Percentiles rank a stretch among this genome's conserved stretches.
Conservation (phyloP, 169 alveolate species). For the Eimeria mitis region DNA sequence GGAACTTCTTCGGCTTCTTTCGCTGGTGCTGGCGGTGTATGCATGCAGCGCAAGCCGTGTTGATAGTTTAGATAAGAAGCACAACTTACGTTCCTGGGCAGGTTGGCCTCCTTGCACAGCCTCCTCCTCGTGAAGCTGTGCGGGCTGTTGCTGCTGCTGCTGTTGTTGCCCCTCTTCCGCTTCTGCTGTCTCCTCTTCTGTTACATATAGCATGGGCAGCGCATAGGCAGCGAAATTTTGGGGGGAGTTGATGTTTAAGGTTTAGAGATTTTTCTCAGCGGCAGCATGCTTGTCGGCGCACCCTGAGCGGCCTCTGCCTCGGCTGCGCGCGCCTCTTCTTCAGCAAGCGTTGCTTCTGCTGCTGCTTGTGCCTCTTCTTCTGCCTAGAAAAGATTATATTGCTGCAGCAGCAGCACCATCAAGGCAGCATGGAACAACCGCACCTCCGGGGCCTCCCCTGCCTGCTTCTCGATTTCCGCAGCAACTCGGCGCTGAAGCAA, state of each 20-base stretch:
- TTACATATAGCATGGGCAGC: neutral
- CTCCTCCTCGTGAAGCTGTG: slow-evolving; percentile 9
- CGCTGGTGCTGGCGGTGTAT: neutral
- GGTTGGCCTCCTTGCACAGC: neutral
- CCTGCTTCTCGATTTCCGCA: slow-evolving; percentile 5
- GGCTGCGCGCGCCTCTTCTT: slow-evolving; percentile 6
- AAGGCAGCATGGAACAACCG: neutral
- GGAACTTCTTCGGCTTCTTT: neutral
- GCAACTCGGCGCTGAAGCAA: slow-evolving; percentile 11
- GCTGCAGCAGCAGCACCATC: neutral
- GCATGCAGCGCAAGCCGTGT: neutral
- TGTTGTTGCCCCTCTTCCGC: neutral
- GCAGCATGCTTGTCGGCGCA: neutral
- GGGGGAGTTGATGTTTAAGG: neutral
- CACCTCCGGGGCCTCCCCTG: slow-evolving; percentile 5
- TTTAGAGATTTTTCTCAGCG: neutral
- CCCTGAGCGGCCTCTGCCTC: slow-evolving; percentile 20
- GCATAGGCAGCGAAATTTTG: neutral
- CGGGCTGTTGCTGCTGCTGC: neutral
- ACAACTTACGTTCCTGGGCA: neutral
- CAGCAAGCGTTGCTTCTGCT: slow-evolving; percentile 47
- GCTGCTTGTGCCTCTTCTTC: neutral
- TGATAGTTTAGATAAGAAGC: neutral
- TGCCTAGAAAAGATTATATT: neutral
- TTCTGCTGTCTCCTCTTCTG: neutral